Evolutionary conservation across 768 basidiomycete genomes (phyloP).

Genomic region (Trametes punicea): DNA sequence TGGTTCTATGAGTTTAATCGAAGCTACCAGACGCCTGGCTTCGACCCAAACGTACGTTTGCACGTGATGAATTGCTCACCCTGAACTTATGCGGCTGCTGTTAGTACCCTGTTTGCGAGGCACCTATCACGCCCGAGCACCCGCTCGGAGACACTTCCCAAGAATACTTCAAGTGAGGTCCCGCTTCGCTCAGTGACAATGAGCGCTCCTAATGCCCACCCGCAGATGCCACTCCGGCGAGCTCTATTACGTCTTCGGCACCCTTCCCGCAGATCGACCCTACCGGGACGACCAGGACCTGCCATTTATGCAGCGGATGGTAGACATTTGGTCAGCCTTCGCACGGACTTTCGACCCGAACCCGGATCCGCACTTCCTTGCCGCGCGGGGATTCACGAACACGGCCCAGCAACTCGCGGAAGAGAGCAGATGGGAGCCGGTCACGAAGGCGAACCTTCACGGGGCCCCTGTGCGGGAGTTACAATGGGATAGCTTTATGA

Average conservation of each 20-base stretch:
- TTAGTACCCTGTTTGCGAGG: constrained; percentile 39
- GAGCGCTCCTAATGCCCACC: not conserved
- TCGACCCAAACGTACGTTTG: constrained; percentile 35
- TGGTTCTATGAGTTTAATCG: constrained; percentile 49
- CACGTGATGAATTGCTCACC: too few species aligned
- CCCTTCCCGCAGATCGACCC: constrained; percentile 36
- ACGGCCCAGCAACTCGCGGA: constrained; percentile 31
- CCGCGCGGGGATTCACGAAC: constrained; percentile 40
- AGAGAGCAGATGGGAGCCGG: constrained; percentile 35
- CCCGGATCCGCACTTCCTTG: constrained; percentile 39
- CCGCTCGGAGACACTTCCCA: constrained; percentile 45
- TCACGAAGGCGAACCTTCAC: constrained; percentile 27
- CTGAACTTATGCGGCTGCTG: not conserved
- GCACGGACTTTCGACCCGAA: constrained; percentile 48
- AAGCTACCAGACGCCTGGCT: constrained; percentile 39
- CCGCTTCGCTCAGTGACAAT: too few species aligned
- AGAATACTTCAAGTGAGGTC: constrained; percentile 43
- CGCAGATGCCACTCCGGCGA: constrained; percentile 34
- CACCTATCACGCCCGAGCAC: constrained; percentile 38
- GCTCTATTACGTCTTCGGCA: constrained; percentile 33
- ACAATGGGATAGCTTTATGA: constrained; percentile 33
- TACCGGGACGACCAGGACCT: constrained; percentile 48
- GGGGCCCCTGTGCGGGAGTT: constrained; percentile 33
- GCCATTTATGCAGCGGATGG: constrained; percentile 40
- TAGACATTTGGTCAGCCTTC: constrained; percentile 47